Conservation (phyloP, 2,329 filamentous ascomycete species). For the Clarireedia paspali region DNA sequence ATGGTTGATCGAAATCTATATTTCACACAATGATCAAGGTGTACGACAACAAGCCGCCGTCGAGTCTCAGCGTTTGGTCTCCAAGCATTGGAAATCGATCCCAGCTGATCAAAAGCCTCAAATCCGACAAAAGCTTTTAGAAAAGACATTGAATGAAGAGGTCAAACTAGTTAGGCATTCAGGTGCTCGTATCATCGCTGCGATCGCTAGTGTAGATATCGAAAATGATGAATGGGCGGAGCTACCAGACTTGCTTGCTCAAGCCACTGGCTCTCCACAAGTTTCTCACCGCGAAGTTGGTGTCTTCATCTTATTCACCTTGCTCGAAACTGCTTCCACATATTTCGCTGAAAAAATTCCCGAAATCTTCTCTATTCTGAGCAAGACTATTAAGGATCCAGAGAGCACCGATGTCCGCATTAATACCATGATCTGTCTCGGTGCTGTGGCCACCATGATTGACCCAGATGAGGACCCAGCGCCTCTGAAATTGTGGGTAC, state of each 20-base stretch:
- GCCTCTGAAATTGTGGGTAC: constrained; percentile 67
- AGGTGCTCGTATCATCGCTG: constrained; percentile 78
- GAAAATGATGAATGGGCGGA: constrained; percentile 80
- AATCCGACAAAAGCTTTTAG: constrained; percentile 74
- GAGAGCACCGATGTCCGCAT: constrained; percentile 88
- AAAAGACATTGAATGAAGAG: constrained; percentile 75
- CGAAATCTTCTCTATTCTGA: constrained; percentile 76
- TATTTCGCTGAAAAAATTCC: constrained; percentile 74
- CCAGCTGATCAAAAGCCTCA: constrained; percentile 68
- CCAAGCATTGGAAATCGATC: constrained; percentile 78
- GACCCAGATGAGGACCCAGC: constrained; percentile 78
- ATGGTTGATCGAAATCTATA: constrained; percentile 80
- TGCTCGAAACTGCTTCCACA: constrained; percentile 81
- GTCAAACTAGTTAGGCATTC: constrained; percentile 74
- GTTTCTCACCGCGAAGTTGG: constrained; percentile 81
- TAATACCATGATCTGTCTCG: constrained; percentile 88
- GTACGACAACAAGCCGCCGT: constrained; percentile 84
- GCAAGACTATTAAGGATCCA: constrained; percentile 79
- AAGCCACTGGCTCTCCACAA: constrained; percentile 67
- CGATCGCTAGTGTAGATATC: constrained; percentile 79
- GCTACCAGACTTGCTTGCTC: constrained; percentile 69
- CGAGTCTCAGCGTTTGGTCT: constrained; percentile 74
- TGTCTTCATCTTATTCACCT: constrained; percentile 86
- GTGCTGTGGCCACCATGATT: constrained; percentile 78
- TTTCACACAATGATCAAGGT: constrained; percentile 58